Conservation (phyloP, 1,139 yeast genomes). For the Blastobotrys niveus region DNA sequence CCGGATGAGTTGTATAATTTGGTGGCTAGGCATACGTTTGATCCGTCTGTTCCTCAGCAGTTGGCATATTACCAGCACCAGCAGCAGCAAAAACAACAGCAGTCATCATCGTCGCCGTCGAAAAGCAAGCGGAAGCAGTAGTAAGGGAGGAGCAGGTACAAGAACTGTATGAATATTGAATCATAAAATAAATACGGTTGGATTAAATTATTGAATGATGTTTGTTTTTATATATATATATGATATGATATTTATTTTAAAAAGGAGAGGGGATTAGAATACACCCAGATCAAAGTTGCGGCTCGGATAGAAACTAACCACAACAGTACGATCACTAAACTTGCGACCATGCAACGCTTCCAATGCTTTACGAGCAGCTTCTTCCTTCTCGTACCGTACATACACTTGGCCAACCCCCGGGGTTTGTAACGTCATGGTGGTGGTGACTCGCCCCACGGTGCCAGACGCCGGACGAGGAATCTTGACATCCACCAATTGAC, state of each 20-base stretch:
- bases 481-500: slow-evolving; percentile 48
- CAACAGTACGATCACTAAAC: slow-evolving; percentile 64
- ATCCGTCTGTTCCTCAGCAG: slow-evolving; percentile 30
- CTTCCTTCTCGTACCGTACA: slow-evolving; percentile 53
- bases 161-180: not conserved
- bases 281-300: slow-evolving; percentile 41
- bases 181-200: not conserved
- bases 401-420: slow-evolving; percentile 70
- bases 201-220: not conserved
- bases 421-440: slow-evolving; percentile 26
- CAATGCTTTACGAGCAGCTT: slow-evolving; percentile 53
- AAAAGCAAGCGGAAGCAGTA: no score
- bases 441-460: slow-evolving; percentile 32
- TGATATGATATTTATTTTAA: slow-evolving; percentile 5
- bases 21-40: slow-evolving; percentile 67
- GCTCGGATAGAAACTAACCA: slow-evolving; percentile 60
- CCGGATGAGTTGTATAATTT: slow-evolving; percentile 65
- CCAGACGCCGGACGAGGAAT: slow-evolving; percentile 65
- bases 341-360: slow-evolving; percentile 59
- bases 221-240: not conserved
- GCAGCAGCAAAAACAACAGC: not conserved
- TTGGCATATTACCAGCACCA: slow-evolving; percentile 7
- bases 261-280: slow-evolving; percentile 22
- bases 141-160: no score
- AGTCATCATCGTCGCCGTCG: no score